Base-by-base conservation (phyloP, 495 filamentous ascomycete genomes). In the Chlorociboria aeruginascens region DNA sequence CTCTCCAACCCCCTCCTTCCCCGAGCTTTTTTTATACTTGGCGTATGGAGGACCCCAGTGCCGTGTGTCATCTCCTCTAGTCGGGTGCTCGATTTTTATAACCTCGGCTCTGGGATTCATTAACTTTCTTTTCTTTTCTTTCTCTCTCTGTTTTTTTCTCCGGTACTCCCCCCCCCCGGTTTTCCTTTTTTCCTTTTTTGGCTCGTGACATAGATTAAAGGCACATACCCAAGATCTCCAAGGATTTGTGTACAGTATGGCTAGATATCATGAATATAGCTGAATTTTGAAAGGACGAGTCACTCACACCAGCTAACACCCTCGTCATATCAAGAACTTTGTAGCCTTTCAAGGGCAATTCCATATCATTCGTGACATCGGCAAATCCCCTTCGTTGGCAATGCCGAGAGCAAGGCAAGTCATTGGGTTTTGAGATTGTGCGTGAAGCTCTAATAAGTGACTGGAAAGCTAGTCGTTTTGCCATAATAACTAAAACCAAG, bases 21-120 rank as follows among this genome's bases (percentile, higher is more conserved):
- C 67, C 28, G 74, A 74, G 20, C 70, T 76, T 28, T 70, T 55
- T 31, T 64, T 65, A 59, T 92, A 86, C 40, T 75, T 74, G 28
- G 92, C 92, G 67, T 90, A 97, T 29, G 92, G 92, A 17, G 92
- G 92, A 1, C 92, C 92, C 92, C 92, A 98, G 40, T 89, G 88
- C 50, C 92, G 71, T 17, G 92, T 98, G 63, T 98, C 92, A 59
- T 98, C 92, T 29, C 92, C 92, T 34, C 86, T 74, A 0, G 73
- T 77, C 6, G 92, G 93, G 64, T 98, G 93, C 63, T 98, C 92
- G 44, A 97, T 76, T 63, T 98, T 98, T 66, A 98, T 95, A 3
- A 98, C 78, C 53, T 97, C 90, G 47, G 92, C 92, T 40, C 90
- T 96, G 50, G 38, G 20, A 16, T 16, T 13, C 7, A 14, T 11